phyloP scores from a whole-genome alignment of 352 stramenopile species.

The Globisporangium canariense region DNA sequence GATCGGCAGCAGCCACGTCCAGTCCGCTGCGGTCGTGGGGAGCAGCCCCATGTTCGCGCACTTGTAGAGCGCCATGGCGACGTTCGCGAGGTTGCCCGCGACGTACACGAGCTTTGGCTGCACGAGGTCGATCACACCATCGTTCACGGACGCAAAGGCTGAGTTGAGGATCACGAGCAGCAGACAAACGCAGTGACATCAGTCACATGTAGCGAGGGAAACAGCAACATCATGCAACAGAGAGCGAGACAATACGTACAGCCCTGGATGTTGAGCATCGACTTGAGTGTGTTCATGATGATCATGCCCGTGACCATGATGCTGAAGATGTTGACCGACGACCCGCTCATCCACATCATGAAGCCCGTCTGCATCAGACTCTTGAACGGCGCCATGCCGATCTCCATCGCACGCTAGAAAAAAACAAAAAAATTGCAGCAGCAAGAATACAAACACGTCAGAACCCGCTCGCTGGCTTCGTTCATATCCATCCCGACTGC shows the following conservation, averaged over 20 bases:
- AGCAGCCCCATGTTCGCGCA: constrained; percentile 90
- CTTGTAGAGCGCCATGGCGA: constrained; percentile 91
- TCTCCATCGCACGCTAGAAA: constrained; percentile 85
- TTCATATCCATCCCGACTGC: no score
- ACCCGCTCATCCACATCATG: constrained; percentile 96
- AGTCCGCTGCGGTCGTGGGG: constrained; percentile 90
- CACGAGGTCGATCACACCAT: constrained; percentile 74
- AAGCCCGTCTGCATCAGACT: constrained; percentile 92
- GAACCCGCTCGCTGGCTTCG: constrained; percentile 1
- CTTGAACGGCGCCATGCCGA: constrained; percentile 89
- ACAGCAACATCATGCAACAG: neutral
- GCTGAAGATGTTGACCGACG: constrained; percentile 93
- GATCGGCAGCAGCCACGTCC: constrained; percentile 88
- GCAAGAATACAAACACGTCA: neutral
- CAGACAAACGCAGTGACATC: constrained; percentile 3
- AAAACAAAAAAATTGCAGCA: neutral
- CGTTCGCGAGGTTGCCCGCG: constrained; percentile 80
- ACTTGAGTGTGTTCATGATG: constrained; percentile 91
- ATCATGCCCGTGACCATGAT: constrained; percentile 95
- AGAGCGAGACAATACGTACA: constrained; percentile 23
- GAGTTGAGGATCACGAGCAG: constrained; percentile 26
- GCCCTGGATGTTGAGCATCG: constrained; percentile 78
- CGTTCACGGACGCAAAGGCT: constrained; percentile 78
- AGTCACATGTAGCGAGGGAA: neutral
- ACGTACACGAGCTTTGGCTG: constrained; percentile 90